A percentile compares a stretch with the other conserved stretches of the same genome.
These are phyloP conservation scores for Phytophthora parvispora DNA, from an alignment of 352 stramenopile species.

Conservation along the genomic window DNA sequence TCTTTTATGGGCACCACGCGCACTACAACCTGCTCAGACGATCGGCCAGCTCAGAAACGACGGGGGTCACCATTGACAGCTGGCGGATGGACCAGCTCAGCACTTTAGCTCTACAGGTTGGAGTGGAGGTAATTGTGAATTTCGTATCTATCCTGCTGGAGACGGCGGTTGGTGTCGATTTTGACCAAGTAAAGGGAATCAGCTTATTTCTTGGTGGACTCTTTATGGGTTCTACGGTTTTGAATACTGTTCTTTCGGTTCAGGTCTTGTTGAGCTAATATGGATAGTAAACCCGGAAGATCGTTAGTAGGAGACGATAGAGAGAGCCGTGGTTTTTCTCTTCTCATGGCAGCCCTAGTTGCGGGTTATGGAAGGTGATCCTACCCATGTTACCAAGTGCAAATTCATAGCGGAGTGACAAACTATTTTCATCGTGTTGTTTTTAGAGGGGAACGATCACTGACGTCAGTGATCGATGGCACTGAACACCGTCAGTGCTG, in stretches of 20 bases:
- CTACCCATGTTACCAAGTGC: too few species aligned
- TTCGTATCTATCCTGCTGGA: constrained; percentile 5
- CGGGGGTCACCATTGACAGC: not conserved
- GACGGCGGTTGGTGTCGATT: constrained; percentile 15
- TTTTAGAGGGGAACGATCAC: too few species aligned
- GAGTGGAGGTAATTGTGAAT: constrained; percentile 13
- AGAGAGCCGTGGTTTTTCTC: too few species aligned
- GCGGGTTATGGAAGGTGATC: too few species aligned
- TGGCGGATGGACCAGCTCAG: not conserved
- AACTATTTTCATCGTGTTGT: not conserved
- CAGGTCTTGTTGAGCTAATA: not conserved
- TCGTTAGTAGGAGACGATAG: not conserved
- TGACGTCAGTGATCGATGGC: too few species aligned
- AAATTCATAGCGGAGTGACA: too few species aligned
- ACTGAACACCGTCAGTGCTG: too few species aligned
- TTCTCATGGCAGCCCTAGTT: too few species aligned
- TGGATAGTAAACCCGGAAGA: not conserved
- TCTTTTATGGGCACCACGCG: constrained; percentile 27
- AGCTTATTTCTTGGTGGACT: not conserved
- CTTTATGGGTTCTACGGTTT: not conserved
- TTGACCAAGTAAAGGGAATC: not conserved
- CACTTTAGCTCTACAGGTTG: constrained; percentile 3
- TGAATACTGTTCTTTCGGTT: constrained; percentile 34
- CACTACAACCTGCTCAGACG: constrained; percentile 11
- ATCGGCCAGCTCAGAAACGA: not conserved